Percentiles rank a stretch among this genome's conserved stretches.
phyloP scores from a whole-genome alignment of 2,329 filamentous ascomycete genomes.

The Aspergillus pseudoterreus region DNA sequence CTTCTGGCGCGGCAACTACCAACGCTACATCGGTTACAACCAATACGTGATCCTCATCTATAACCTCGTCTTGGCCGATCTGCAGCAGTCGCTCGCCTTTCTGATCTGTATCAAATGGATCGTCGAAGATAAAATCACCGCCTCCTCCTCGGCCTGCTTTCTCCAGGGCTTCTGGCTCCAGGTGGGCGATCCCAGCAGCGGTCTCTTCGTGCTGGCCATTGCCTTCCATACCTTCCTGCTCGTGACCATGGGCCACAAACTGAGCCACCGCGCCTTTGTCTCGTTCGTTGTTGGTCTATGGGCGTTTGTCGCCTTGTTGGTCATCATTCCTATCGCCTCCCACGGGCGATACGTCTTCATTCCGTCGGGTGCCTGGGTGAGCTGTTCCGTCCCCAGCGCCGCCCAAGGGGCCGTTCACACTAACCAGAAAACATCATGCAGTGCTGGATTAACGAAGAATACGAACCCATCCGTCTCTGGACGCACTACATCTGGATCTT shows the following conservation, averaged over 20 bases:
- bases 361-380: constrained; percentile 48
- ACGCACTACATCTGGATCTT: constrained; percentile 56
- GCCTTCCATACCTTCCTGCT: constrained; percentile 52
- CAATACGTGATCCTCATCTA: constrained; percentile 54
- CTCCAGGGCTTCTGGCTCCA: constrained; percentile 52
- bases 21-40: constrained; percentile 51
- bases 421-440: constrained; percentile 8
- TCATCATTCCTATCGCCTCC: constrained; percentile 44
- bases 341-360: constrained; percentile 44
- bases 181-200: constrained; percentile 50
- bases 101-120: constrained; percentile 49
- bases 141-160: constrained; percentile 45
- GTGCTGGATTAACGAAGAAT: constrained; percentile 38
- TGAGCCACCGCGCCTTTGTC: constrained; percentile 46
- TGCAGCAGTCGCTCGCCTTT: constrained; percentile 52
- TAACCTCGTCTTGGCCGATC: constrained; percentile 51
- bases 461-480: constrained; percentile 47
- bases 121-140: constrained; percentile 40
- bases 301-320: constrained; percentile 44
- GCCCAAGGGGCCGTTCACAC: not conserved
- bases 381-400: not conserved
- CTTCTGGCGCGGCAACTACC: constrained; percentile 47
- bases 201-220: constrained; percentile 53
- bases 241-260: constrained; percentile 46
- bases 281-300: constrained; percentile 43